Percentiles rank a stretch among this genome's conserved stretches.
Conservation (phyloP, 352 stramenopile genomes). For the Peronospora belbahrii region DNA sequence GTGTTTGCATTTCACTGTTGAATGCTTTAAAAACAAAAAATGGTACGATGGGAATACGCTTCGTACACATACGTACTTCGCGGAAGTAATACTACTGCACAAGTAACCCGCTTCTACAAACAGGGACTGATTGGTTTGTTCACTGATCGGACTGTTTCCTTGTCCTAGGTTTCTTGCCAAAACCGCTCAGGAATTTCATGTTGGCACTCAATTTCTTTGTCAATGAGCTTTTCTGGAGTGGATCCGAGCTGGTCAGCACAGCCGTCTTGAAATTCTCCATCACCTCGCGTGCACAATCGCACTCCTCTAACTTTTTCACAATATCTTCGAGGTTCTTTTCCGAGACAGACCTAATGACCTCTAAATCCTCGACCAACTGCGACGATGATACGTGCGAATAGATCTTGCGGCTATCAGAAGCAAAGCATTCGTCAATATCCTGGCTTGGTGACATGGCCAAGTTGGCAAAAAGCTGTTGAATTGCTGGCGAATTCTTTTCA, state of each 20-base stretch:
- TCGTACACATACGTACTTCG: slow-evolving; percentile 22
- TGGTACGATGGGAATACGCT: slow-evolving; percentile 8
- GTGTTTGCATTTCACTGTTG: slow-evolving; percentile 1
- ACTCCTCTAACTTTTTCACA: slow-evolving; percentile 47
- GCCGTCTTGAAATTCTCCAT: slow-evolving; percentile 46
- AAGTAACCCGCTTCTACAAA: not conserved
- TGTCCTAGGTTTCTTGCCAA: slow-evolving; percentile 44
- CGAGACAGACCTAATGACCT: slow-evolving; percentile 52
- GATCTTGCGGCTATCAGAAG: slow-evolving; percentile 59
- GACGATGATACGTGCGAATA: slow-evolving; percentile 52
- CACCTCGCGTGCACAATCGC: slow-evolving; percentile 33
- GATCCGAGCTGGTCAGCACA: slow-evolving; percentile 31
- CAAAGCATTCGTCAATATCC: slow-evolving; percentile 74
- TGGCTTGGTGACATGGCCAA: slow-evolving; percentile 51
- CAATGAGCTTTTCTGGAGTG: slow-evolving; percentile 40
- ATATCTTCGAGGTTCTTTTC: slow-evolving; percentile 74
- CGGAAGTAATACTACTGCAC: slow-evolving; percentile 24
- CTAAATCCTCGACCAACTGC: slow-evolving; percentile 52
- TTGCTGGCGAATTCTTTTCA: slow-evolving; percentile 64
- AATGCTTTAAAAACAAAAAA: not conserved
- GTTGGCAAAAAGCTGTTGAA: slow-evolving; percentile 71
- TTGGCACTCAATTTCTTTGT: slow-evolving; percentile 69
- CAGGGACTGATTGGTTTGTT: not conserved
- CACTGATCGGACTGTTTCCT: slow-evolving; percentile 35
- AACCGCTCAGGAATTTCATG: slow-evolving; percentile 68